Conservation (phyloP, 2,329 filamentous ascomycete species). For the Cordyceps fumosorosea region DNA sequence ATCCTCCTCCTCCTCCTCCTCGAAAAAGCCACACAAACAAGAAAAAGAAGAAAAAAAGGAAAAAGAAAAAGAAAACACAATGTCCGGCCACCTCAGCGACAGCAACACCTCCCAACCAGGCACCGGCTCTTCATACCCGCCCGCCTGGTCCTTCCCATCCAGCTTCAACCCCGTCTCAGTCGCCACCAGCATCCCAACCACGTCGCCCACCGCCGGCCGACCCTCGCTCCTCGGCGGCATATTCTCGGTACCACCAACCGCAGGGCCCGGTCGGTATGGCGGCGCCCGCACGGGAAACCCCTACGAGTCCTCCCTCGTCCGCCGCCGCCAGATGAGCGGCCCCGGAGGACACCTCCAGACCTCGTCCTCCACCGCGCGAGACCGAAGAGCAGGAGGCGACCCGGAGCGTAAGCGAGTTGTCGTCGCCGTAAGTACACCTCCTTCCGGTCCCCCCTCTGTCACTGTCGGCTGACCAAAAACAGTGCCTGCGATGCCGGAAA, state of each 20-base stretch:
- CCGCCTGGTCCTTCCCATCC: not conserved
- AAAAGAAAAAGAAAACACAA: not conserved
- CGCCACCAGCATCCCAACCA: not conserved
- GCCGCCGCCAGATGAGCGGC: not conserved
- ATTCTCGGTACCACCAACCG: not conserved
- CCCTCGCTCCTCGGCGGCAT: not conserved
- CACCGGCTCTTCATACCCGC: not conserved
- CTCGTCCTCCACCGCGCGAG: not conserved
- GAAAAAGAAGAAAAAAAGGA: too few relatives aligned
- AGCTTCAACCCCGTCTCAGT: not conserved
- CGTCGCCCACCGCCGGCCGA: not conserved
- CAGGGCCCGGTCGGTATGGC: not conserved
- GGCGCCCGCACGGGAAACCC: not conserved
- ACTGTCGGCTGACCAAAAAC: not conserved
- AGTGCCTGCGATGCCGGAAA: constrained; percentile 88
- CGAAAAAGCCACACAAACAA: too few relatives aligned
- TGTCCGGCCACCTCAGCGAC: not conserved
- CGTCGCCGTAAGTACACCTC: not conserved
- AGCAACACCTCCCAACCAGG: not conserved
- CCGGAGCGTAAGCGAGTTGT: not conserved
- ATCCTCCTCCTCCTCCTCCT: too few relatives aligned
- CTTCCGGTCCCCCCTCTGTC: not conserved
- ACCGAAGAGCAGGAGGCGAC: not conserved
- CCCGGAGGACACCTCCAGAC: not conserved
- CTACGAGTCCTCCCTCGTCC: not conserved